These are phyloP conservation scores for Colletotrichum graminicola DNA, from an alignment of 2,329 filamentous ascomycete species.

Conservation along the genomic window DNA sequence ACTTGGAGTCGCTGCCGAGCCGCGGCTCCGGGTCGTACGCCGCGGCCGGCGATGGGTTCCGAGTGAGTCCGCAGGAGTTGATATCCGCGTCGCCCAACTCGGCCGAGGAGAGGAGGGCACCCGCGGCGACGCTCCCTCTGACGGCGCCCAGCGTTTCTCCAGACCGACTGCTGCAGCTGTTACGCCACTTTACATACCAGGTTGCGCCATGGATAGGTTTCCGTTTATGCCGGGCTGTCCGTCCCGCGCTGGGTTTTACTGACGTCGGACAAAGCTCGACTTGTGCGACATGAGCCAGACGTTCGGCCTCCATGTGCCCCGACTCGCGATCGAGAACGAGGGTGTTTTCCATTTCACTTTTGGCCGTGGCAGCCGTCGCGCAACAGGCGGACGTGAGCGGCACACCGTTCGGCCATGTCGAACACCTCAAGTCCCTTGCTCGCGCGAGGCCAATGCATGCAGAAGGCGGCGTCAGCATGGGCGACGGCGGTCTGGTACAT, in stretches of 20 bases:
- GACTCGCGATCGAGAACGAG: constrained; percentile 47
- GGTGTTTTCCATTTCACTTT: constrained; percentile 46
- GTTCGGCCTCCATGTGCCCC: constrained; percentile 54
- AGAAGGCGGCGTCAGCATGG: too few relatives aligned
- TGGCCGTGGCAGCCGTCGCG: constrained; percentile 41
- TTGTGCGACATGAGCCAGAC: constrained; percentile 56
- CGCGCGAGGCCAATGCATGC: too few relatives aligned
- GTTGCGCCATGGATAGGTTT: constrained; percentile 59
- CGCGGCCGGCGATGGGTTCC: neutral
- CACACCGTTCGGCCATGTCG: neutral
- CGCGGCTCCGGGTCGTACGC: too few relatives aligned
- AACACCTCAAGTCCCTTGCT: too few relatives aligned
- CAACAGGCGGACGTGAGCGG: constrained; percentile 22
- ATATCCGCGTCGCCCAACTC: neutral
- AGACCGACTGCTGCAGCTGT: constrained; percentile 47
- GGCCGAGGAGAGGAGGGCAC: neutral
- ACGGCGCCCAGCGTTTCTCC: constrained; percentile 9
- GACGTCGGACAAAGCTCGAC: constrained; percentile 51
- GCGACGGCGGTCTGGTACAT: too few relatives aligned
- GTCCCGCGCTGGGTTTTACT: neutral
- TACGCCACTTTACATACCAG: constrained; percentile 60
- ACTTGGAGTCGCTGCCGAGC: neutral
- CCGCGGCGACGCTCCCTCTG: neutral
- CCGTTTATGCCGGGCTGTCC: accelerated
- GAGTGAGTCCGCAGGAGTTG: constrained; percentile 10